phyloP scores from a whole-genome alignment of 1,284 basidiomycete genomes.

The Coniferiporia sulphurascens region DNA sequence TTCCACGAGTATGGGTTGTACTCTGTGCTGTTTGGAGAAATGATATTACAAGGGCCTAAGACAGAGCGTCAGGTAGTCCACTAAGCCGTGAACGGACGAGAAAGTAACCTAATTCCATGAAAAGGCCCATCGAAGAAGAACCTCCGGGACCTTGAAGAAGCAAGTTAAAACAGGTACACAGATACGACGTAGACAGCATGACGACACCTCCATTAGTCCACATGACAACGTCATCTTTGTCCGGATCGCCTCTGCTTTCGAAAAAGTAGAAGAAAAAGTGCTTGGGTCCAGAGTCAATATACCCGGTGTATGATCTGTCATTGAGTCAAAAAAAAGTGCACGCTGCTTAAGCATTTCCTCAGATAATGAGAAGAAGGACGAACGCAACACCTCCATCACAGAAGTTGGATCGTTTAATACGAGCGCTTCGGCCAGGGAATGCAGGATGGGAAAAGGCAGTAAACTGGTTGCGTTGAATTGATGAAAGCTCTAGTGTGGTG shows the following conservation, averaged over 20 bases:
- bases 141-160: conserved; percentile 42
- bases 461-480: background rate
- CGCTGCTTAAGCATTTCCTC: too few species aligned
- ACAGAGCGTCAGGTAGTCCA: background rate
- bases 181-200: background rate
- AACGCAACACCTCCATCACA: conserved; percentile 14
- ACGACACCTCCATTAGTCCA: conserved; percentile 32
- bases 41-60: conserved; percentile 46
- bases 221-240: conserved; percentile 33
- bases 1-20: conserved; percentile 66
- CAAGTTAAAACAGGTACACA: background rate
- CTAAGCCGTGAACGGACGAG: too few species aligned
- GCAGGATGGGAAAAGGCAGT: conserved; percentile 11
- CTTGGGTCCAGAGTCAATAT: conserved; percentile 65
- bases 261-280: conserved; percentile 84
- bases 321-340: background rate
- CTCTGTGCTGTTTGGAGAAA: conserved; percentile 37
- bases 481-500: background rate
- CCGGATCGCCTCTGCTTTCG: conserved; percentile 38
- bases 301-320: conserved; percentile 43
- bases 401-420: conserved; percentile 15
- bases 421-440: conserved; percentile 12
- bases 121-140: conserved; percentile 52
- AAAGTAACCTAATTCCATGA: conserved; percentile 56
- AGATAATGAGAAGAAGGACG: background rate